Evolutionary conservation across 2,329 filamentous ascomycete genomes (phyloP).

Genomic region (Sclerotinia subarctica): DNA sequence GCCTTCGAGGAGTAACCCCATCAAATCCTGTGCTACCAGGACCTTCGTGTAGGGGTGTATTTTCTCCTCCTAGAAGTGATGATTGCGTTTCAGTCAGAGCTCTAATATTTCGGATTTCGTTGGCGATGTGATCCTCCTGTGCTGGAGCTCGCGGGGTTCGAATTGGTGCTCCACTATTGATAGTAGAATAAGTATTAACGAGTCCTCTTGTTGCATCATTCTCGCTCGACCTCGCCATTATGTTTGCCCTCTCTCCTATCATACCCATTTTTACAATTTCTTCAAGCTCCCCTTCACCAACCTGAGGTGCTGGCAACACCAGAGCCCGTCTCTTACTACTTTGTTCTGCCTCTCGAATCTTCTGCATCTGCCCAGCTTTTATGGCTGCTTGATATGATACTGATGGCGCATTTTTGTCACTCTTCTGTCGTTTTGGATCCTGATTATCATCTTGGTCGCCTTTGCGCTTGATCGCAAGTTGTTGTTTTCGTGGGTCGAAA

Average conservation of each 20-base stretch:
- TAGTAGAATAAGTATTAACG: conserved; percentile 78
- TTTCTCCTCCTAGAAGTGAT: conserved; percentile 88
- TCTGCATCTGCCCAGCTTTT: conserved; percentile 91
- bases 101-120: conserved; percentile 91
- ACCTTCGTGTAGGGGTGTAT: conserved; percentile 82
- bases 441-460: conserved; percentile 82
- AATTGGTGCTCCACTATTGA: conserved; percentile 81
- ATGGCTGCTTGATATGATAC: conserved; percentile 81
- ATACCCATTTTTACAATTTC: conserved; percentile 99
- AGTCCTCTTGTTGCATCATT: conserved; percentile 82
- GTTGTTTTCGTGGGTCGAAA: conserved; percentile 91
- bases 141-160: conserved; percentile 87
- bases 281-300: conserved; percentile 88
- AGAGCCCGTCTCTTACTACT: conserved; percentile 86
- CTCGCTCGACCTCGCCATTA: conserved; percentile 71
- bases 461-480: conserved; percentile 88
- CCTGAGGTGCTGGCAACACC: conserved; percentile 83
- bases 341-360: conserved; percentile 92
- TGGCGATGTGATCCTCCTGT: conserved; percentile 92
- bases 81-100: conserved; percentile 92
- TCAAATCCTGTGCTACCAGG: conserved; percentile 82
- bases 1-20: conserved; percentile 74
- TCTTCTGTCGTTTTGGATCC: conserved; percentile 79
- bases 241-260: conserved; percentile 80
- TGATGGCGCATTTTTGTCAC: conserved; percentile 76